Base-by-base conservation (phyloP, 371 early-diverging fungal species). In the Conidiobolus incongruus region DNA sequence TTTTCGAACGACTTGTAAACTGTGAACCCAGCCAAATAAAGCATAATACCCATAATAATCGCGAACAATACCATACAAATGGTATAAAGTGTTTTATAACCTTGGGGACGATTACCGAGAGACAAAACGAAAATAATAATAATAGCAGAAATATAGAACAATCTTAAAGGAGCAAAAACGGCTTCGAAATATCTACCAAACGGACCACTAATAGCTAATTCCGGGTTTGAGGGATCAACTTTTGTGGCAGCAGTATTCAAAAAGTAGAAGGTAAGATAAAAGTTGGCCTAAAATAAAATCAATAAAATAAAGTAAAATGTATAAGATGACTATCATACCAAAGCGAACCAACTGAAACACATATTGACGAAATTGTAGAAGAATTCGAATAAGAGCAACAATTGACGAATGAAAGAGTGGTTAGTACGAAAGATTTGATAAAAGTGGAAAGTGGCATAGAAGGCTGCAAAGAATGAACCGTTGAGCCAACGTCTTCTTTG, bases 191-290 rank as follows among this genome's bases (percentile, higher is more conserved):
- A n/a, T n/a, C n/a, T n/a, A n/a, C n/a, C n/a, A 56, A 63, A 63
- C 19, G 63, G 63, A 37, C 60, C 63, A 10, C 51, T 42, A n/a
- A n/a, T n/a, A n/a, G n/a, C n/a, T n/a, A n/a, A n/a, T n/a, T n/a
- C n/a, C n/a, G n/a, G n/a, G n/a, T n/a, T n/a, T n/a, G n/a, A n/a
- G n/a, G n/a, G 22, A 34, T 47, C 48, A 33, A 49, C 43, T 1
- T 44, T 15, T 5, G 42, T 41, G n/a, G 13, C 11, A 20, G 64
- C 46, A 46, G 81, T 30, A 11, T 63, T 61, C 29, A 87, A 52
- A 54, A 84, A 81, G 53, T 59, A 79, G 58, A 83, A 90, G 13
- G 77, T 75, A 35, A 92, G 68, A 55, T 81, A 78, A 47, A 74
- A 72, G 51, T 75, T 75, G 29, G 68, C 79, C 71, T 67, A 55